Evolutionary conservation across 2,329 filamentous ascomycete species (phyloP).

Genomic region (Talaromyces sp.): DNA sequence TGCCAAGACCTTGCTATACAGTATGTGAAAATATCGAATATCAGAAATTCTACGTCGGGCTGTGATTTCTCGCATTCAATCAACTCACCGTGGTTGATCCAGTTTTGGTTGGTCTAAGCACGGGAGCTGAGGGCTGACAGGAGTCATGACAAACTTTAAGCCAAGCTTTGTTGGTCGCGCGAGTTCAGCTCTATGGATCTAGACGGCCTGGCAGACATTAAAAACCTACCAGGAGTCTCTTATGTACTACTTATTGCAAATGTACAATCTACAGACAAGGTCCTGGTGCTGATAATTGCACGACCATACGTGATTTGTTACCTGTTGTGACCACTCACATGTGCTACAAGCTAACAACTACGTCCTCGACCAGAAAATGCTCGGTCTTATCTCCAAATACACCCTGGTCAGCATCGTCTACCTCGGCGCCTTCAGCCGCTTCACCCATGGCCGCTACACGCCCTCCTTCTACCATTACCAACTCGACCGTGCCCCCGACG

Average conservation of each 20-base stretch:
- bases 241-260: no score
- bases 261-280: neutral
- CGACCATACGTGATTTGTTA: neutral
- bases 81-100: neutral
- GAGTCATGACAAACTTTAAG: neutral
- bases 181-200: neutral
- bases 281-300: neutral
- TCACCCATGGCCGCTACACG: slow-evolving; percentile 1
- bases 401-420: neutral
- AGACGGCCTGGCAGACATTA: neutral
- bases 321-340: no score
- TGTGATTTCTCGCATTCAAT: neutral
- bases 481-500: slow-evolving; percentile 3
- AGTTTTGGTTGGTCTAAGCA: neutral
- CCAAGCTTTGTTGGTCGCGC: neutral
- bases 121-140: neutral
- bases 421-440: slow-evolving; percentile 1
- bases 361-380: neutral
- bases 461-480: neutral
- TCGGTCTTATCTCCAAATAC: neutral
- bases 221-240: neutral
- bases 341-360: neutral
- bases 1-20: neutral
- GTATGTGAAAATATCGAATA: no score
- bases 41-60: neutral